Evolutionary conservation across 805 yeast genomes (phyloP), one percentile per base, ranked within the genome.

Genomic region (Candida silvicultrix): DNA sequence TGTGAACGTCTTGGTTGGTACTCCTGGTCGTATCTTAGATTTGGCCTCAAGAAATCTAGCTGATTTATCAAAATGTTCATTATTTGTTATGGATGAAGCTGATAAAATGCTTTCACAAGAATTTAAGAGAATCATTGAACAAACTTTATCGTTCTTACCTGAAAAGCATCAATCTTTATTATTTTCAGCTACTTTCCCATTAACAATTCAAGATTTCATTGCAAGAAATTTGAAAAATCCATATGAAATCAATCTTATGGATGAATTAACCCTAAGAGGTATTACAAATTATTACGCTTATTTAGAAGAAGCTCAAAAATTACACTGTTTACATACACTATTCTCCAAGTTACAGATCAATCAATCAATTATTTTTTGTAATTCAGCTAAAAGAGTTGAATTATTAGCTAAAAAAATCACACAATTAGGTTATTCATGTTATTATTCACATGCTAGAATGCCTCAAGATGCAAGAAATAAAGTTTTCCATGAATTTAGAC

Each of bases 401-500:
- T 76, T 94, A 52, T 75, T 94, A 58, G 97, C 98, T 47, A 89
- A 89, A 62, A 94, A 94, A 63, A 92, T 94, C 61, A 92, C 98
- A 22, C 98, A 94, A 63, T 75, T 94, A 51, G 97, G 97, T 45
- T 94, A 85, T 66, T 92, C 98, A 3, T 94, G 98, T 73, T 94
- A 85, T 68, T 94, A 89, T 66, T 88, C 96, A 20, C 99, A 94
- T 65, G 97, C 99, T 11, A 85, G 82, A 66, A 94, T 94, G 99
- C 92, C 95, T 36, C 98, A 94, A 71, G 84, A 83, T 52, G 96
- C 95, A 44, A 86, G 99, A 77, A 94, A 94, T 71, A 88, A 89
- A 64, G 99, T 94, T 7, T 94, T 94, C 80, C 99, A 94, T 65
- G 98, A 94, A 68, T 94, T 94, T 68, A 86, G 99, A 75, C 96